phyloP scores from a whole-genome alignment of 345 rosid species.

The Carallia pectinifolia region DNA sequence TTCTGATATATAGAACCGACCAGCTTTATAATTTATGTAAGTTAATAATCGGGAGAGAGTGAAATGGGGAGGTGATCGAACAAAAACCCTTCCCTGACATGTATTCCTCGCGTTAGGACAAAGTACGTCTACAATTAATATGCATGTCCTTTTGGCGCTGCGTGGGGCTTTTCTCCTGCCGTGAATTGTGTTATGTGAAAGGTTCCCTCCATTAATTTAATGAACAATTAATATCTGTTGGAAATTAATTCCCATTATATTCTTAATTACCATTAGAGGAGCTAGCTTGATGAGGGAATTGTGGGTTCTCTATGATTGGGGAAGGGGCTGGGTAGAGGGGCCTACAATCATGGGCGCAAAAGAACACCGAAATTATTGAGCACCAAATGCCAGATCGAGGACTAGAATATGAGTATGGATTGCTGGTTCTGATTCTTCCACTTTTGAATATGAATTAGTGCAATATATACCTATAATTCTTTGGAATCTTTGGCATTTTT shows the following conservation, averaged over 20 bases:
- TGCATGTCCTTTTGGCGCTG: constrained; percentile 17
- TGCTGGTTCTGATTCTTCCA: constrained; percentile 4
- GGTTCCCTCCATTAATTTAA: constrained; percentile 20
- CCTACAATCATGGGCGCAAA: constrained; percentile 33
- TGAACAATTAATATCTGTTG: constrained; percentile 4
- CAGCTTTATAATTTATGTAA: constrained; percentile 14
- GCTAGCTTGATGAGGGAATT: too few relatives aligned
- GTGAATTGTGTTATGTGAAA: background rate
- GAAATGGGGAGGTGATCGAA: constrained; percentile 1
- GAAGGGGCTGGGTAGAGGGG: too few relatives aligned
- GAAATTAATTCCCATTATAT: too few relatives aligned
- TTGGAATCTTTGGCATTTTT: constrained; percentile 21
- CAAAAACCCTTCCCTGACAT: constrained; percentile 5
- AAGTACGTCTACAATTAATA: background rate
- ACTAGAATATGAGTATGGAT: background rate
- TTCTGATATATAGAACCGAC: background rate
- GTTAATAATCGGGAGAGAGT: background rate
- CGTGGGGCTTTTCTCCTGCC: constrained; percentile 26
- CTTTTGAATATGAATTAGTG: background rate
- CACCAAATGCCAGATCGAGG: constrained; percentile 13
- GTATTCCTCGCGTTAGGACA: constrained; percentile 17
- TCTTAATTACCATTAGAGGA: too few relatives aligned
- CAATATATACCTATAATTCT: background rate
- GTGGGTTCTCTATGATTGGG: constrained; percentile 25
- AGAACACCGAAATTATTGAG: constrained; percentile 10